Evolutionary conservation across 2,329 filamentous ascomycete genomes (phyloP).

Genomic region (Beauveria pseudobassiana): DNA sequence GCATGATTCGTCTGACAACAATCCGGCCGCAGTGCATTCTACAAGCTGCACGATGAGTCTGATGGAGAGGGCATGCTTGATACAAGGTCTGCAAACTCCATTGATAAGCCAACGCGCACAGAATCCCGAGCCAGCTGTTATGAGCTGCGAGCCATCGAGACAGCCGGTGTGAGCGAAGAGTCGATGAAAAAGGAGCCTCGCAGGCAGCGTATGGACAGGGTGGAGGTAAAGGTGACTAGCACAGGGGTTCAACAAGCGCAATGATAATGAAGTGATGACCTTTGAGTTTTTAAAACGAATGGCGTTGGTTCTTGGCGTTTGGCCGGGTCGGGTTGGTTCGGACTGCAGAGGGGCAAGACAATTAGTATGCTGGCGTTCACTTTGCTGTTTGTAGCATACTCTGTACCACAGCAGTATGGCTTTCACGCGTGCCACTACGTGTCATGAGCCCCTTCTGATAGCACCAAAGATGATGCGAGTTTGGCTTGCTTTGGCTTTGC

Average conservation of each 20-base stretch:
- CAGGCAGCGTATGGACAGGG: not conserved
- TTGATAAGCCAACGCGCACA: not conserved
- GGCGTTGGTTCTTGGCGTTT: not conserved
- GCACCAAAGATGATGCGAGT: not conserved
- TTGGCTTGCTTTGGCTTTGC: too few relatives aligned
- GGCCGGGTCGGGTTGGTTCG: too few relatives aligned
- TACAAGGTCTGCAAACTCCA: not conserved
- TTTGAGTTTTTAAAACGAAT: not conserved
- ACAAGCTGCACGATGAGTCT: slow-evolving; percentile 1
- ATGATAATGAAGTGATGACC: not conserved
- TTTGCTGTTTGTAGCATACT: not conserved
- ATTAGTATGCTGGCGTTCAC: not conserved
- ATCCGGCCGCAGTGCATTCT: slow-evolving; percentile 1
- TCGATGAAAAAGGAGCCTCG: not conserved
- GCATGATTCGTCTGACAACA: not conserved
- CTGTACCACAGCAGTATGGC: not conserved
- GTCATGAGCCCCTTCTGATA: not conserved
- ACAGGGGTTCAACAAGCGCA: not conserved
- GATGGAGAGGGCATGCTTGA: not conserved
- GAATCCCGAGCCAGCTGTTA: slow-evolving; percentile 4
- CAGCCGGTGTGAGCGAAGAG: not conserved
- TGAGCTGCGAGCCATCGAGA: slow-evolving; percentile 2
- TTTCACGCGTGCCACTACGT: not conserved
- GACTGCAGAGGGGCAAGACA: not conserved
- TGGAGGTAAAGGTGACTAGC: not conserved